Conservation (phyloP, 306 rosid species). For the Medicago arabica region DNA sequence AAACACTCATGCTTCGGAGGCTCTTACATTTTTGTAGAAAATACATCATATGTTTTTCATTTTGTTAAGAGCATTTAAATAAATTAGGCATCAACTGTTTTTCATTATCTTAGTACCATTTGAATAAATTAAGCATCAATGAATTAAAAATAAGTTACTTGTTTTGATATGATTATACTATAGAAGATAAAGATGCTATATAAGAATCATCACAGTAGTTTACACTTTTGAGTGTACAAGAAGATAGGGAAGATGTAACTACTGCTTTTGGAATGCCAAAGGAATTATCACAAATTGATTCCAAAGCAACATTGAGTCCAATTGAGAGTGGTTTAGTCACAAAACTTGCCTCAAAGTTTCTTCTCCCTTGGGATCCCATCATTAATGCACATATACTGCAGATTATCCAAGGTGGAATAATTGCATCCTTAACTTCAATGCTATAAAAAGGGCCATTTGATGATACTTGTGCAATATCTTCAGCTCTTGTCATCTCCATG, state of each 20-base stretch:
- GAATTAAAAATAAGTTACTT: constrained; percentile 28
- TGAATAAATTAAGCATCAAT: constrained; percentile 22
- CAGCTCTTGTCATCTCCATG: constrained; percentile 76
- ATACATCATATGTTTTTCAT: too few species aligned
- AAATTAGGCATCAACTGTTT: too few species aligned
- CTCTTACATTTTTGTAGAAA: too few species aligned
- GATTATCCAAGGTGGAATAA: constrained; percentile 91
- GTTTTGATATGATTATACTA: constrained; percentile 35
- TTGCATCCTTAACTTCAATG: constrained; percentile 78
- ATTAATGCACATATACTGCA: constrained; percentile 59
- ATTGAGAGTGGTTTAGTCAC: constrained; percentile 62
- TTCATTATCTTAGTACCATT: too few species aligned
- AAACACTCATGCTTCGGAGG: too few species aligned
- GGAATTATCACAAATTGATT: constrained; percentile 52
- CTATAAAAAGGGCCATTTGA: constrained; percentile 59
- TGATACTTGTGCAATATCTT: constrained; percentile 44
- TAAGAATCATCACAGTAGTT: constrained; percentile 49
- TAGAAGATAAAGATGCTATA: constrained; percentile 45
- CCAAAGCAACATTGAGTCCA: constrained; percentile 77
- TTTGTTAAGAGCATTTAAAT: too few species aligned
- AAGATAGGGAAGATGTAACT: constrained; percentile 44
- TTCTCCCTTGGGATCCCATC: constrained; percentile 73
- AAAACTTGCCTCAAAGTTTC: constrained; percentile 90
- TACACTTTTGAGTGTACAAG: constrained; percentile 46
- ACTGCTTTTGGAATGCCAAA: constrained; percentile 71